Conservation (phyloP, 2,329 filamentous ascomycete genomes). For the Trichophyton verrucosum region DNA sequence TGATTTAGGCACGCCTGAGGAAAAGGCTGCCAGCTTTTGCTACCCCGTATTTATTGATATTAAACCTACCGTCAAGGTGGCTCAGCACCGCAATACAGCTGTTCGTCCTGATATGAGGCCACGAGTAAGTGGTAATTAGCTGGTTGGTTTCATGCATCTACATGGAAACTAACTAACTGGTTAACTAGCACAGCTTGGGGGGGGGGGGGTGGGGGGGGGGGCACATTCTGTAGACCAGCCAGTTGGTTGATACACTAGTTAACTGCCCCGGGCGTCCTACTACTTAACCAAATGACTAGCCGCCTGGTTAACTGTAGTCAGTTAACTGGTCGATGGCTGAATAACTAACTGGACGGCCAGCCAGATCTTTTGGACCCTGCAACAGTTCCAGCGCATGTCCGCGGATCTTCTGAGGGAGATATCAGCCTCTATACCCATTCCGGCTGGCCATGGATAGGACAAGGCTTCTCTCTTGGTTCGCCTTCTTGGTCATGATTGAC, state of each 20-base stretch:
- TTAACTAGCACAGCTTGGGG: too few species aligned
- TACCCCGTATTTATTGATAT: not conserved
- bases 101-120: not conserved
- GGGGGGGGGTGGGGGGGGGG: too few species aligned
- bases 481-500: not conserved
- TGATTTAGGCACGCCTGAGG: not conserved
- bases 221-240: too few species aligned
- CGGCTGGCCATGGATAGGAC: conserved; percentile 1
- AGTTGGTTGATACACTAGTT: too few species aligned
- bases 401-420: not conserved
- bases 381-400: not conserved
- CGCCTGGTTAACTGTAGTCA: not conserved
- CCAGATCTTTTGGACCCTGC: not conserved
- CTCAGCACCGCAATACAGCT: not conserved
- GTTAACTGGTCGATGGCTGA: not conserved
- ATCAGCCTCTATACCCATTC: conserved; percentile 1
- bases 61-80: not conserved
- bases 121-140: not conserved
- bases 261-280: too few species aligned
- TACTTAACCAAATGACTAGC: not conserved
- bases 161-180: too few species aligned
- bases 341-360: not conserved
- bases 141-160: not conserved
- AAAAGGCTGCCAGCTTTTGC: not conserved
- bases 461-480: not conserved